These are phyloP conservation scores for Bruguiera hainesii DNA, from an alignment of 441 rosid genomes.

Conservation along the genomic window DNA sequence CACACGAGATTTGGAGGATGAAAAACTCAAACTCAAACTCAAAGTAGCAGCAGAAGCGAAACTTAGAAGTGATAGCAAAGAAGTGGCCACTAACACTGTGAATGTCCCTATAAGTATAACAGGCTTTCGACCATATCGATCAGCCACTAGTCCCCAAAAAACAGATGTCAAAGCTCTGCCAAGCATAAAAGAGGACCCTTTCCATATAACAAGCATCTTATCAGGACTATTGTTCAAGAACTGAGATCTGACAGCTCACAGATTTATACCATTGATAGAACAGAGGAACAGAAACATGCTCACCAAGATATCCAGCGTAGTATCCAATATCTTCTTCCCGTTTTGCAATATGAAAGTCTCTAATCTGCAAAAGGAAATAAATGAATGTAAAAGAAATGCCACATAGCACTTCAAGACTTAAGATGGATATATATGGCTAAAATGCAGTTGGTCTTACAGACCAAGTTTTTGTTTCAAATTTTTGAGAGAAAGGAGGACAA, in stretches of 20 bases:
- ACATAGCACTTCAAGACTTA: no score
- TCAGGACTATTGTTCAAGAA: constrained; percentile 10
- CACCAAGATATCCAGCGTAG: constrained; percentile 85
- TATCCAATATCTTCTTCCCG: constrained; percentile 75
- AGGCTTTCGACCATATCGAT: constrained; percentile 89
- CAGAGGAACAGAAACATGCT: constrained; percentile 21
- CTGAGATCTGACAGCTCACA: not conserved
- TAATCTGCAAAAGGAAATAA: constrained; percentile 33
- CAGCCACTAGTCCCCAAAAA: constrained; percentile 82
- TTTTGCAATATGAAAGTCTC: constrained; percentile 60
- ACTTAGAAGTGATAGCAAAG: not conserved
- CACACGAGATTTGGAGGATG: not conserved
- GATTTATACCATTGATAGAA: not conserved
- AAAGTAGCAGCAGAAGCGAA: not conserved
- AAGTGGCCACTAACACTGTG: constrained; percentile 56
- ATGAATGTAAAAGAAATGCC: not conserved
- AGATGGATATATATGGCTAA: no score
- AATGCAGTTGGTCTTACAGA: not conserved
- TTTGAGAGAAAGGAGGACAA: not conserved
- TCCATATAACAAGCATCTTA: constrained; percentile 14
- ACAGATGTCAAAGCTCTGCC: constrained; percentile 87
- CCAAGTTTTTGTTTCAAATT: not conserved
- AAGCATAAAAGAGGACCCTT: constrained; percentile 81
- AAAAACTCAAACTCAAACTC: not conserved
- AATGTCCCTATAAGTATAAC: constrained; percentile 58